Percentiles rank a stretch among this genome's conserved stretches.
Evolutionary conservation across 2,329 filamentous ascomycete genomes (phyloP).

Genomic region (Fusarium luffae): DNA sequence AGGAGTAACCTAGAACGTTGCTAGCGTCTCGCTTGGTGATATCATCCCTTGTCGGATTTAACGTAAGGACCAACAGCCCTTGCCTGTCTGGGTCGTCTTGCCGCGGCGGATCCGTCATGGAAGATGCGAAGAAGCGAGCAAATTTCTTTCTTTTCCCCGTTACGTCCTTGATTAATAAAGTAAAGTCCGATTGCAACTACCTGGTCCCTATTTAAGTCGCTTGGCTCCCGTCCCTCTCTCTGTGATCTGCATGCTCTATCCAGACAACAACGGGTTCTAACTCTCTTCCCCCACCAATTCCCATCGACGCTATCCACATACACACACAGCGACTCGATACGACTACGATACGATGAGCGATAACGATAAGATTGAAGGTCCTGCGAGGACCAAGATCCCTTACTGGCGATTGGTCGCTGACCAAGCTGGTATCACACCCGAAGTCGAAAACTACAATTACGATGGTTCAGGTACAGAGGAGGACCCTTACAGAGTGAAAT

Average conservation of each 20-base stretch:
- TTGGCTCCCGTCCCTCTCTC: slow-evolving; percentile 6
- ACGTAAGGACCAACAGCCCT: slow-evolving; percentile 14
- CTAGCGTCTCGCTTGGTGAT: slow-evolving; percentile 25
- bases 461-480: slow-evolving; percentile 35
- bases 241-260: slow-evolving; percentile 11
- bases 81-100: slow-evolving; percentile 4
- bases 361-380: slow-evolving; percentile 26
- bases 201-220: slow-evolving; percentile 20
- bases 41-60: slow-evolving; percentile 25
- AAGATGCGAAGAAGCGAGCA: background rate
- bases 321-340: slow-evolving; percentile 6
- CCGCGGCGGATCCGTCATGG: slow-evolving; percentile 32
- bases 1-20: slow-evolving; percentile 3
- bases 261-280: background rate
- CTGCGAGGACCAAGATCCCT: slow-evolving; percentile 29
- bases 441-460: slow-evolving; percentile 34
- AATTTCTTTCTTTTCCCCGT: background rate
- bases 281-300: background rate
- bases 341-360: slow-evolving; percentile 25
- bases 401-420: slow-evolving; percentile 37
- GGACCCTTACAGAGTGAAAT: slow-evolving; percentile 35
- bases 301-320: slow-evolving; percentile 4
- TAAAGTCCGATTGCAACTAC: background rate
- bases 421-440: slow-evolving; percentile 34
- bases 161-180: slow-evolving; percentile 27